Evolutionary conservation across 1,139 yeast genomes (phyloP).

Genomic region (Pichia sp.): DNA sequence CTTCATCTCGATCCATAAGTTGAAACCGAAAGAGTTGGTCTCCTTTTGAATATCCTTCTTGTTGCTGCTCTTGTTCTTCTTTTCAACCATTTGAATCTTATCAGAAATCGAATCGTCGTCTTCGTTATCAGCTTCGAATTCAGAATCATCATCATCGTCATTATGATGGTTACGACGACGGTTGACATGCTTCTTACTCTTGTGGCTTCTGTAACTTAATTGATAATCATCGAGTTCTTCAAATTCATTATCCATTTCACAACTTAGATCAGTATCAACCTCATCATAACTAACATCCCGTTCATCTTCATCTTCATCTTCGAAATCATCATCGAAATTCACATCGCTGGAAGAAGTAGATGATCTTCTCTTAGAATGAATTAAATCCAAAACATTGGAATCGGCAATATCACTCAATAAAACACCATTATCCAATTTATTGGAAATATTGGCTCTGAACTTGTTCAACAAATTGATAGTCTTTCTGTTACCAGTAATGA

Average conservation of each 20-base stretch:
- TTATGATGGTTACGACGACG: neutral
- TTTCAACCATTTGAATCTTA: conserved; percentile 14
- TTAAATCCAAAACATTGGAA: conserved; percentile 60
- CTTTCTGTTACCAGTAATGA: conserved; percentile 68
- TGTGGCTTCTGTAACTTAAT: conserved; percentile 9
- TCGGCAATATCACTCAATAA: conserved; percentile 57
- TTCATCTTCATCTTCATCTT: conserved; percentile 21
- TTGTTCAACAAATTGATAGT: conserved; percentile 56
- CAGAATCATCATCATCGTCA: conserved; percentile 26
- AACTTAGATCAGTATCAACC: conserved; percentile 15
- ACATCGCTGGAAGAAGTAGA: conserved; percentile 24
- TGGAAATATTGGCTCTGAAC: conserved; percentile 63
- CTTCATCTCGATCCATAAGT: conserved; percentile 63
- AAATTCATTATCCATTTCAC: conserved; percentile 7
- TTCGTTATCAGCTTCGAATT: conserved; percentile 24
- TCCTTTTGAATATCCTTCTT: conserved; percentile 2
- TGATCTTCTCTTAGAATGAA: conserved; percentile 31
- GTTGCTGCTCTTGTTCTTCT: conserved; percentile 6
- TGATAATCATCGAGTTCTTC: conserved; percentile 6
- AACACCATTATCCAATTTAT: conserved; percentile 54
- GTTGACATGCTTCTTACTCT: neutral
- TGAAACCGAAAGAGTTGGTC: conserved; percentile 25
- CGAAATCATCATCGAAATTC: conserved; percentile 4
- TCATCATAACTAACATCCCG: conserved; percentile 17
- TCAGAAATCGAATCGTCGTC: conserved; percentile 19